These are phyloP conservation scores for Phellopilus nigrolimitatus DNA, from an alignment of 1,284 basidiomycete genomes.

Conservation along the genomic window DNA sequence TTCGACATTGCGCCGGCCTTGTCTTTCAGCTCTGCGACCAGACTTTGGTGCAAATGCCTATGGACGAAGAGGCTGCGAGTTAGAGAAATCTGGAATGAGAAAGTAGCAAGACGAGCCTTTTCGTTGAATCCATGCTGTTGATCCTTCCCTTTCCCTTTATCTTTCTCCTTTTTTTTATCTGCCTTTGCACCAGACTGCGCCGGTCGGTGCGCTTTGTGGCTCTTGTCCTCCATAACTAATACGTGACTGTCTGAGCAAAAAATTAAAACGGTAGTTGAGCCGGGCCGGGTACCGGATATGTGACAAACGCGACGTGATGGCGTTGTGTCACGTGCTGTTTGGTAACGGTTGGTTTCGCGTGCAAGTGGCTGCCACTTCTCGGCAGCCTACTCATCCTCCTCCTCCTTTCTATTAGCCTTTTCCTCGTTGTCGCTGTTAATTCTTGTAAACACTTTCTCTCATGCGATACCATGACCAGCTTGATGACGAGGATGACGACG, in stretches of 20 bases:
- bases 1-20: constrained; percentile 89
- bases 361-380: not conserved
- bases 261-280: not conserved
- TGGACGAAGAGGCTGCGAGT: not conserved
- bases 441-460: constrained; percentile 1
- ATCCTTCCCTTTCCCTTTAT: constrained; percentile 72
- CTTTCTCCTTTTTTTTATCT: constrained; percentile 53
- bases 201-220: constrained; percentile 75
- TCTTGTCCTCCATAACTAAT: constrained; percentile 54
- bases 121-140: constrained; percentile 81
- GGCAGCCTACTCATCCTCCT: not conserved
- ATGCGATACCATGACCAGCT: constrained; percentile 14
- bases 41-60: constrained; percentile 95
- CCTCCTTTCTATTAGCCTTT: not conserved
- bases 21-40: constrained; percentile 80
- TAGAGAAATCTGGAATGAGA: not conserved
- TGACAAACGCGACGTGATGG: not conserved
- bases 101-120: constrained; percentile 54
- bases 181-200: constrained; percentile 50
- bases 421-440: not conserved
- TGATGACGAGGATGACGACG: constrained; percentile 9
- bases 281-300: not conserved
- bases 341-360: not conserved
- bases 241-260: not conserved
- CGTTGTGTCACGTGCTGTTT: not conserved